Evolutionary conservation across 495 filamentous ascomycete genomes (phyloP).

Genomic region (Tuber microsphaerosporum): DNA sequence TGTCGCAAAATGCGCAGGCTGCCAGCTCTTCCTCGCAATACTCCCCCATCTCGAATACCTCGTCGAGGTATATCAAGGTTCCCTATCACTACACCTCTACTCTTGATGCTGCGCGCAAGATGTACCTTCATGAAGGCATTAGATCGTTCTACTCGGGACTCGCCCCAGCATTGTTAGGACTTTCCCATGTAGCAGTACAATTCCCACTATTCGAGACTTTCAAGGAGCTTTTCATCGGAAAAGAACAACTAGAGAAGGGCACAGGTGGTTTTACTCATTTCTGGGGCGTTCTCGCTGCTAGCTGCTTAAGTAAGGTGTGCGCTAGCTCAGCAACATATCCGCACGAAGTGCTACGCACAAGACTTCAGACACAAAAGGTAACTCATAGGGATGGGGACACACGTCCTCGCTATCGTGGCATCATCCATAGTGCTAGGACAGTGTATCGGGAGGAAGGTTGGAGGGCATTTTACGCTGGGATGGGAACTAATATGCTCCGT

Average conservation of each 20-base stretch:
- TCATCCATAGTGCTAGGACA: constrained; percentile 71
- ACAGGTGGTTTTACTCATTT: constrained; percentile 54
- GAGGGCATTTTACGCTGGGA: constrained; percentile 93
- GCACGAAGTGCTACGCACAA: constrained; percentile 87
- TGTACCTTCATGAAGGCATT: constrained; percentile 84
- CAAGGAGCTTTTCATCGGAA: constrained; percentile 84
- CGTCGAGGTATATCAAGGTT: constrained; percentile 52
- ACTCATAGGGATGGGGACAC: constrained; percentile 46
- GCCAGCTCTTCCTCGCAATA: constrained; percentile 41
- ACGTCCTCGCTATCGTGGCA: constrained; percentile 69
- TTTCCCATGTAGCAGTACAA: constrained; percentile 94
- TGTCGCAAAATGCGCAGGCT: constrained; percentile 64
- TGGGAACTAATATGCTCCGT: constrained; percentile 95
- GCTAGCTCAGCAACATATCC: constrained; percentile 95
- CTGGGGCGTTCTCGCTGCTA: constrained; percentile 72
- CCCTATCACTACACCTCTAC: constrained; percentile 89
- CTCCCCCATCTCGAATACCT: constrained; percentile 43
- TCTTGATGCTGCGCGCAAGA: constrained; percentile 82
- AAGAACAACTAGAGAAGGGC: constrained; percentile 46
- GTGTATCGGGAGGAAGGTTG: constrained; percentile 90
- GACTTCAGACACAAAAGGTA: constrained; percentile 69
- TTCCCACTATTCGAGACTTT: constrained; percentile 94
- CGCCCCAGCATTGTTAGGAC: constrained; percentile 79
- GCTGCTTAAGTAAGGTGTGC: constrained; percentile 89
- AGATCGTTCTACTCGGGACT: constrained; percentile 92